Evolutionary conservation across 1,284 basidiomycete species (phyloP), one percentile per base, ranked within the genome.

Genomic region (Bjerkandera adusta): DNA sequence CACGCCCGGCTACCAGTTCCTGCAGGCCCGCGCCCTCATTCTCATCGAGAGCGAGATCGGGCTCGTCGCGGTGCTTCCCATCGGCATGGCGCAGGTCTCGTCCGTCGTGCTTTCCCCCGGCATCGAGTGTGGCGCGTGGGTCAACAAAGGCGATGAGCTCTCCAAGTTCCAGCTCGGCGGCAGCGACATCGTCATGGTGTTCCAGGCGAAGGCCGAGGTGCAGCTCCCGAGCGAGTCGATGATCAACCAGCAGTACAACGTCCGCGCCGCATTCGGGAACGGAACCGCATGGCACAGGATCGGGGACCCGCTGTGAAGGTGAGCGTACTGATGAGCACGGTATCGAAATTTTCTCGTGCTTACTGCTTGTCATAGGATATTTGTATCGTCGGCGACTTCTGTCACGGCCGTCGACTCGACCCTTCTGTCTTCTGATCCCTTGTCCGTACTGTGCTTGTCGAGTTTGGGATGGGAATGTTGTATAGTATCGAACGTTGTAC

Each of bases 41-140:
- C 43, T 58, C 39, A 58, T 58, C 39, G 54, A 55, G 16, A 51
- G 35, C 39, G 39, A 43, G 3, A 30, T 57, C 33, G 57, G 57
- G 12, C 50, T 51, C 45, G 57, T 58, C 47, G 57, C 57, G 20
- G 51, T 57, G 35, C 49, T 58, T 18, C 55, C 57, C 18, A 55
- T 57, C 32, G 57, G 57, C 12, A 58, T 58, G 57, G 55, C 55
- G 30, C 55, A 57, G 49, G 51, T 58, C 21, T 57, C 55, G 43
- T 57, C 55, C 26, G 55, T 58, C 12, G 29, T 49, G 48, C 47
- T 55, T n/a, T n/a, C n/a, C n/a, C n/a, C n/a, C 27, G 50, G 43
- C 45, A 51, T 58, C 18, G 22, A 53, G 39, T 13, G 8, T 30
- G 51, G 51, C 20, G 47, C 51, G 18, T 3, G 13, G 15, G 45